Base-by-base conservation (phyloP, 2,329 filamentous ascomycete genomes). In the Fusarium multiceps region DNA sequence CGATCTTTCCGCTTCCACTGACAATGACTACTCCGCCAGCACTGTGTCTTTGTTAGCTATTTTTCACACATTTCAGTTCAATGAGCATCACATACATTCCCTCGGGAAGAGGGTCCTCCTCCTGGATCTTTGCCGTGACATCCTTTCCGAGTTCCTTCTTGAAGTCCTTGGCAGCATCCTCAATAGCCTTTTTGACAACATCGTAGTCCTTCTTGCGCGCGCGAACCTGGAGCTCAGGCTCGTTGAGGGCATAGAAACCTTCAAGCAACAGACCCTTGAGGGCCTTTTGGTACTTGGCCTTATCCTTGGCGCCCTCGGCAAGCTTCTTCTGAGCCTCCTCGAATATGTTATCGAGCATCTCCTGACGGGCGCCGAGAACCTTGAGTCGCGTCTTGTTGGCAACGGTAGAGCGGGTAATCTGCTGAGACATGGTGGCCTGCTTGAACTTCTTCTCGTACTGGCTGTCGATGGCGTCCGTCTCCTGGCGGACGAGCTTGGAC, bases 381-480 rank as follows among this genome's bases (percentile, higher is more conserved):
- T 92, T 91, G 82, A 99, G 90, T 66, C 96, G 90, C 62, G 93
- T 96, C 87, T 97, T 97, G 88, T 99, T 99, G 83, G 94, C 89
- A 69, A 98, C 91, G 68, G 94, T 98, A 71, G 94, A 98, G 79
- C 93, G 93, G 71, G 94, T 97, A 85, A 98, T 98, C 85, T 99
- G 96, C 88, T 98, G 96, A 69, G 93, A 95, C 93, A 98, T 97
- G 85, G 92, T 89, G 77, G 96, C 95, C 84, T 97, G 93, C 87
- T 98, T 99, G 89, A 97, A 97, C 86, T 98, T 98, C 90, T 97
- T 98, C 84, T 95, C 93, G 88, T 98, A 99, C 75, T 92, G 86
- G 72, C 87, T 86, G 84, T 99, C 96, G 86, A 99, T 98, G 82
- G 93, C 84, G 78, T 93, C 89, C 56, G 93, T 98, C 84, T 98